phyloP scores from a whole-genome alignment of 306 rosid genomes.

The Quercus ilex region DNA sequence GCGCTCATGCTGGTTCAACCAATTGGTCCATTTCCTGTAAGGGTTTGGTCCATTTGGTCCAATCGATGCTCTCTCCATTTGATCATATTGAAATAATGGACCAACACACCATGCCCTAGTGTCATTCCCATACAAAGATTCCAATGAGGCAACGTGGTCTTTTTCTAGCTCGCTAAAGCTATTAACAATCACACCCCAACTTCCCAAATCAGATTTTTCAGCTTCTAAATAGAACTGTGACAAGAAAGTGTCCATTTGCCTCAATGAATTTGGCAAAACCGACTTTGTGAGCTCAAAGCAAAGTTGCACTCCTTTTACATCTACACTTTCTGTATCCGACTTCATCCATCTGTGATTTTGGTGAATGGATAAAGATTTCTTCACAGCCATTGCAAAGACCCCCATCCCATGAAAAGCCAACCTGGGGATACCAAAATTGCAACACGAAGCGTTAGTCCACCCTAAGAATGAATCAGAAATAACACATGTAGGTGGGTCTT shows the following conservation, averaged over 20 bases:
- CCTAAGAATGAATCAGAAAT: constrained; percentile 32
- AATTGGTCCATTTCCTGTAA: background rate
- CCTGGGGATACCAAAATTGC: constrained; percentile 20
- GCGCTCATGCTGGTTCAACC: background rate
- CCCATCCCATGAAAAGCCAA: constrained; percentile 32
- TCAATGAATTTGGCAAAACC: constrained; percentile 16
- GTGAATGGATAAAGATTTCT: constrained; percentile 20
- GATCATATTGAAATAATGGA: constrained; percentile 18
- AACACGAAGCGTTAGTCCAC: constrained; percentile 26
- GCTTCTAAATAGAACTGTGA: constrained; percentile 3
- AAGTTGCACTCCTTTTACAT: constrained; percentile 15
- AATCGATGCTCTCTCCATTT: background rate
- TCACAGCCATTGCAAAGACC: constrained; percentile 20
- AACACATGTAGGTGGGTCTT: constrained; percentile 22
- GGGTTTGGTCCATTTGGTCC: background rate
- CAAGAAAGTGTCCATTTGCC: background rate
- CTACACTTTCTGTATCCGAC: background rate
- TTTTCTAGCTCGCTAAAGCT: constrained; percentile 26
- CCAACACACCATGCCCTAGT: constrained; percentile 28
- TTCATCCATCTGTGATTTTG: background rate
- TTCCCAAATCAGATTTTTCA: constrained; percentile 11
- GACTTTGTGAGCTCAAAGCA: background rate
- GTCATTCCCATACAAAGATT: constrained; percentile 7
- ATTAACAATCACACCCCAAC: constrained; percentile 32
- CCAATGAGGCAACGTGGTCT: constrained; percentile 10